A percentile compares a stretch with the other conserved stretches of the same genome.
phyloP scores from a whole-genome alignment of 805 yeast species.

The Blastobotrys attinorum region DNA sequence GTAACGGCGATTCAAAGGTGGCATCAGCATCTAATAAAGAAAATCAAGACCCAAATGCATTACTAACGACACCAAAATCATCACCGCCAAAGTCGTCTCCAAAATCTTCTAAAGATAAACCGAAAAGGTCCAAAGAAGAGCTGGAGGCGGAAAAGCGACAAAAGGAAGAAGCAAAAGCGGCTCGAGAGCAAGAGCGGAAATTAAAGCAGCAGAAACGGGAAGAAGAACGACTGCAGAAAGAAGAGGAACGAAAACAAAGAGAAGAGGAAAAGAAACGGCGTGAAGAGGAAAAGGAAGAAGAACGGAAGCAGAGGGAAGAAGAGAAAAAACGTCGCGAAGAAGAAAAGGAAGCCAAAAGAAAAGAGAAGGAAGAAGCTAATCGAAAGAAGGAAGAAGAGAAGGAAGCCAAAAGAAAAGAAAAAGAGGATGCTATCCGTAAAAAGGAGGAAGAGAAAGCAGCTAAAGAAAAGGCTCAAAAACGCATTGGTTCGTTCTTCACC shows the following conservation, averaged over 20 bases:
- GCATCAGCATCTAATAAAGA: no score
- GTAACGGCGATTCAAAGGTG: not conserved
- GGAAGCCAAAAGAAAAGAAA: conserved; percentile 12
- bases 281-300: conserved; percentile 15
- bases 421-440: conserved; percentile 16
- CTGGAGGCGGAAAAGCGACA: no score
- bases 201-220: conserved; percentile 10
- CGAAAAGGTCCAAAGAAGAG: no score
- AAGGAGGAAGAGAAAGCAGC: conserved; percentile 16
- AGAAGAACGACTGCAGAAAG: conserved; percentile 11
- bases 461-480: not conserved
- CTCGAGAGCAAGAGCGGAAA: conserved; percentile 9
- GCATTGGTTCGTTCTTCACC: not conserved
- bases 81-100: no score
- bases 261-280: conserved; percentile 17
- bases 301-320: conserved; percentile 18
- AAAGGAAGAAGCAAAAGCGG: conserved; percentile 14
- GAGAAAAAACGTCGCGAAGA: conserved; percentile 17
- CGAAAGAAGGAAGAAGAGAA: conserved; percentile 16
- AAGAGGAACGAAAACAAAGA: conserved; percentile 13
- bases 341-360: conserved; percentile 12
- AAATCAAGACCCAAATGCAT: not conserved
- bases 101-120: no score
- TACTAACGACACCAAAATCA: no score
- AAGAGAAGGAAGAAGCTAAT: conserved; percentile 18